Evolutionary conservation across 2,329 filamentous ascomycete genomes (phyloP), one percentile per base, ranked within the genome.

Genomic region (Cladophialophora immunda): DNA sequence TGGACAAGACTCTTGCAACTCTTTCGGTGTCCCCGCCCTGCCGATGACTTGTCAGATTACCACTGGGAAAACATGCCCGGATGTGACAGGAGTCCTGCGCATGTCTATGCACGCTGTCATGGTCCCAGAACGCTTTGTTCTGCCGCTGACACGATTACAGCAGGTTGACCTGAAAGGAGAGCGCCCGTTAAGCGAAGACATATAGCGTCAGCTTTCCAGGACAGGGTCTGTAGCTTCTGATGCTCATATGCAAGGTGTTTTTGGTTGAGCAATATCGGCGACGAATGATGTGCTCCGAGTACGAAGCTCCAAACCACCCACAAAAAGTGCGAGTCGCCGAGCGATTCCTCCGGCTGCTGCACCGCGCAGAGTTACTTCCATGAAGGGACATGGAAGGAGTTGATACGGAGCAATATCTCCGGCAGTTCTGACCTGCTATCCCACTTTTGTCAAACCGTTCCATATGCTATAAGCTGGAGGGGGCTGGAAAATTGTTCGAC

Each of bases 51-150:
- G 36, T 50, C 57, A 59, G 36, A 27, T 47, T n/a, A 17, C 19
- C 36, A 36, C 27, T 53, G 47, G 52, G 59, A 59, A 59, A 59
- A 32, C 8, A 30, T 59, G 25, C 27, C 57, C 38, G 13, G 57
- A 59, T 30, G 25, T 30, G 57, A 45, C 57, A 25, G 25, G 25
- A n/a, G 5, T 47, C 29, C 22, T 32, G 57, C 27, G 45, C 17
- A 4, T 19, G 7, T 19, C 38, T 45, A 59, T 59, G 57, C 57
- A 50, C 22, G 36, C 19, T 59, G 6, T 41, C 57, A 13, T 50
- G 57, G 27, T 27, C 7, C 27, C n/a, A 38, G 57, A 6, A 34
- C 25, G n/a, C 57, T 47, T 47, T 25, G 19, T 38, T 9, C 36
- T 32, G 41, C 19, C n/a, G 3, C 38, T 27, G 36, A 47, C 19